Base-by-base conservation (phyloP, 345 rosid species). In the Eucalyptus sp. region DNA sequence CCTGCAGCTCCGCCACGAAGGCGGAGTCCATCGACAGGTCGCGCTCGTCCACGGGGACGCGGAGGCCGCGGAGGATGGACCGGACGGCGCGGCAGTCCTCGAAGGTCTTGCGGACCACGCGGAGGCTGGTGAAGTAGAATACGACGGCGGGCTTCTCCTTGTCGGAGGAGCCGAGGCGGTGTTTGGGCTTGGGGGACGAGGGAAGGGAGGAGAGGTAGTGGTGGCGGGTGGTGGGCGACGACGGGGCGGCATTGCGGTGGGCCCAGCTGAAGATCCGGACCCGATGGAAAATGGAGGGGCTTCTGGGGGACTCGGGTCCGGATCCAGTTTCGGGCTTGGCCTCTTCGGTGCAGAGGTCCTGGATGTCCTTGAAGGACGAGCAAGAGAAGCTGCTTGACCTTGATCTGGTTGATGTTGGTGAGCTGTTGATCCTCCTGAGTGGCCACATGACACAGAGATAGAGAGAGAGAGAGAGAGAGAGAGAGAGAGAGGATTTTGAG, bases 71-170 rank as follows among this genome's bases (percentile, higher is more conserved):
- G 60, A 97, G 96, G 89, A 97, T 95, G 9, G 97, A 93, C 81
- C 92, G 87, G 87, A 95, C 96, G 88, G 89, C 44, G 60, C 91
- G 89, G 91, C 98, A 96, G 87, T 95, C 98, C 84, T 95, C 96
- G 90, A 91, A 96, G n/a, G 98, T 95, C 89, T 90, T 92, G 14
- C 99, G 94, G 13, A 97, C 92, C 17, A 97, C 92, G 29, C 93
- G 93, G 66, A 96, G 98, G 91, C 96, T 97, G 31, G 98, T 97
- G 93, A 92, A 94, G 95, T 95, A 97, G 50, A 97, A 33, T 60
- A 96, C 90, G 86, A 97, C 87, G 83, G 92, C 86, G 14, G 91
- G 91, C 24, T 94, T 76, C 50, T 52, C 50, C 46, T 64, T 12
- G 31, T 66, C 81, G 49, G 68, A 14, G 68, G n/a, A 43, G 83